Base-by-base conservation (phyloP, 2,329 filamentous ascomycete genomes). In the Teratosphaeria destructans region DNA sequence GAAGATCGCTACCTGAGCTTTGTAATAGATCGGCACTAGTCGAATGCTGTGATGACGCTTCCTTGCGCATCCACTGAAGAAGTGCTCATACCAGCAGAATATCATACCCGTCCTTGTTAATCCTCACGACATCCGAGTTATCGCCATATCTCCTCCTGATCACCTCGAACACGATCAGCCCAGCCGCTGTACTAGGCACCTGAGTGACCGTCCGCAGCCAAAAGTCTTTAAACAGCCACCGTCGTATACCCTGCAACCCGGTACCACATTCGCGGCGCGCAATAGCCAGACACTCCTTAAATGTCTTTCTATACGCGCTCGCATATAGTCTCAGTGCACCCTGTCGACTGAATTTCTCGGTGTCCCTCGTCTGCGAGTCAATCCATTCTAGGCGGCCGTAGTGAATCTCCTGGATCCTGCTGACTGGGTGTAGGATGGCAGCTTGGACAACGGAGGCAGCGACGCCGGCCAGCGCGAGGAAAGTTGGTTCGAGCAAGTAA, bases 111-210 rank as follows among this genome's bases (percentile, higher is more conserved):
- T 88, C 86, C 70, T 83, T 83, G 55, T 79, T 81, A 57, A 88
- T 89, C 65, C 79, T 79, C 63, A 85, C 84, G 66, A 81, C 81
- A 56, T 56, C 55, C 19, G 78, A 78, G 1, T 81, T 79, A 60
- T 82, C 77, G 1, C 85, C 85, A 65, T 90, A 91, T 73, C 89
- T 89, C 39, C 87, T 78, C 59, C 88, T 77, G 43, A 90, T 84
- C 53, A 92, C 70, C 74, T 92, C 88, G 70, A 92, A 92, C 23
- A 90, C 88, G 65, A 92, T 89, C 61, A 92, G 71, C 0, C 87
- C 88, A 0, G 88, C 88, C 61, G 85, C 88, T 1, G 88, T 91
- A 69, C 86, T 89, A 0, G 88, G 88, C 1, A 89, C 86, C 73
- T 90, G 87, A 5, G 86, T 78, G 57, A 90, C 80, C 0, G 88